Conservation (phyloP, 83 land plant species). For the Picea engelmannii region DNA sequence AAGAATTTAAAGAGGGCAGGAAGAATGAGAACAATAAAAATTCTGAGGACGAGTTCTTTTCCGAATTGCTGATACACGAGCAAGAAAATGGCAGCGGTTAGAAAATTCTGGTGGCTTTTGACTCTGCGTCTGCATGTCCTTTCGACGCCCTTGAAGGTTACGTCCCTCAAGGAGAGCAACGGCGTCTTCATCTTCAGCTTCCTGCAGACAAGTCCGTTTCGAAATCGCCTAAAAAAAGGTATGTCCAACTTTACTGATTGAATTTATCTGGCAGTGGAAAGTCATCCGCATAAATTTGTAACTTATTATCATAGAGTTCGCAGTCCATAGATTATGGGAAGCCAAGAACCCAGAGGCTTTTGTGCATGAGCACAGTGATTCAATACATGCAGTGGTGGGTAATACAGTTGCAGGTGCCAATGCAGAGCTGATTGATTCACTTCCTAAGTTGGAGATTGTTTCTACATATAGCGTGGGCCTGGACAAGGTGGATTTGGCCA, state of each 20-base stretch:
- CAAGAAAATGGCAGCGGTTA: constrained; percentile 27
- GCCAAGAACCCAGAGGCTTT: constrained; percentile 20
- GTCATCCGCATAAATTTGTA: too few species aligned
- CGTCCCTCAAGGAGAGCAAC: constrained; percentile 42
- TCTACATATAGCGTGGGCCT: constrained; percentile 76
- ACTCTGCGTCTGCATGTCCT: constrained; percentile 53
- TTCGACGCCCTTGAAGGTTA: constrained; percentile 89
- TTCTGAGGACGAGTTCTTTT: too few species aligned
- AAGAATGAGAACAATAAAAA: too few species aligned
- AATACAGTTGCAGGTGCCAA: constrained; percentile 49
- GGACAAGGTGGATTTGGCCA: constrained; percentile 72
- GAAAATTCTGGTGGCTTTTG: constrained; percentile 25
- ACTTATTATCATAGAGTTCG: constrained; percentile 24
- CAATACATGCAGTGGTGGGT: constrained; percentile 70
- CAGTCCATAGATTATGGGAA: constrained; percentile 44
- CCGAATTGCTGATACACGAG: constrained; percentile 30
- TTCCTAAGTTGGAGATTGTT: constrained; percentile 82
- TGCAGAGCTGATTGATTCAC: constrained; percentile 54
- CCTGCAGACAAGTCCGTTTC: too few species aligned
- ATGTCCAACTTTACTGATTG: background rate
- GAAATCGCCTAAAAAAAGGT: background rate
- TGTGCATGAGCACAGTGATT: constrained; percentile 20
- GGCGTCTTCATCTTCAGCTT: background rate
- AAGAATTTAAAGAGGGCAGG: too few species aligned
- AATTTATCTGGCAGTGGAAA: too few species aligned